Evolutionary conservation across 306 rosid species (phyloP).

Genomic region (Medicago arabica): DNA sequence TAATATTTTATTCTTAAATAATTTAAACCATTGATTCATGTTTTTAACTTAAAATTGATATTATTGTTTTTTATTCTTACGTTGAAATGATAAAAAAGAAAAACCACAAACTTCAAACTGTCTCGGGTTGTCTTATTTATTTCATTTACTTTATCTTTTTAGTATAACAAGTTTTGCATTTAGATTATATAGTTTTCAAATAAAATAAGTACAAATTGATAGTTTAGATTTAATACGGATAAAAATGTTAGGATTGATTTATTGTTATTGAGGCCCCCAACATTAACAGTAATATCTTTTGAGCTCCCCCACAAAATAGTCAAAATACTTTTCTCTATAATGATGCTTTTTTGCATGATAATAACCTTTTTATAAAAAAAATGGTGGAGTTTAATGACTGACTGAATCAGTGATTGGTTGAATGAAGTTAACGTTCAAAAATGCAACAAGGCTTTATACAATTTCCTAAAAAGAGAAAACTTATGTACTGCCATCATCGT

Average conservation of each 20-base stretch:
- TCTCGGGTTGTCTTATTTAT: conserved; percentile 7
- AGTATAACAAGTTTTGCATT: neutral
- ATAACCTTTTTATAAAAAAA: neutral
- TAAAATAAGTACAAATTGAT: conserved; percentile 1
- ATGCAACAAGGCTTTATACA: conserved; percentile 7
- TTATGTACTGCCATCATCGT: neutral
- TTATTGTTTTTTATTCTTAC: neutral
- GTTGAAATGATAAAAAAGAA: neutral
- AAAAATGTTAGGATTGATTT: conserved; percentile 21
- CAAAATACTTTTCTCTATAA: neutral
- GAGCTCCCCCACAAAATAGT: neutral
- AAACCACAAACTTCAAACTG: neutral
- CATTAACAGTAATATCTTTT: neutral
- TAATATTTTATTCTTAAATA: neutral
- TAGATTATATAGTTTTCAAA: neutral
- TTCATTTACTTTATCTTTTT: neutral
- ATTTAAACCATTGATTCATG: conserved; percentile 4
- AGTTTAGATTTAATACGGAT: neutral
- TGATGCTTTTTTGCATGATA: neutral
- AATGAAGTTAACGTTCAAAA: conserved; percentile 3
- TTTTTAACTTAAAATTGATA: neutral
- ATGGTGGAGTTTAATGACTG: neutral
- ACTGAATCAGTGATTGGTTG: neutral
- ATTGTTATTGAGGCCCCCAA: neutral
- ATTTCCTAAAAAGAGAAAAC: neutral